phyloP scores from a whole-genome alignment of 805 yeast species.

The Sugiyamaella qingdaonensis region DNA sequence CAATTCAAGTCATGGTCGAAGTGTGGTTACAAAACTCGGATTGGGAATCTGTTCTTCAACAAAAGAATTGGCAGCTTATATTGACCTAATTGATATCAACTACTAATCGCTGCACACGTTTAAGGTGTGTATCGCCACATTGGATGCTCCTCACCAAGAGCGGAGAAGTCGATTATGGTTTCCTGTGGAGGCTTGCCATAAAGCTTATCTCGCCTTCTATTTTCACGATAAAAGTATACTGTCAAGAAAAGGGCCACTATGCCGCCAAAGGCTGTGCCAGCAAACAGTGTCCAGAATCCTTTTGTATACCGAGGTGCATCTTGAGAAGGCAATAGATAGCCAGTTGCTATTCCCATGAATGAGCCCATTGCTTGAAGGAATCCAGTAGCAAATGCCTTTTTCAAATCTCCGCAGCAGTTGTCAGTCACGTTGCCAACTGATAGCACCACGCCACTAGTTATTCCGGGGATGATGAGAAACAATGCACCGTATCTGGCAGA shows the following conservation, averaged over 20 bases:
- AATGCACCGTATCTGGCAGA: constrained; percentile 11
- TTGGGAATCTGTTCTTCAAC: not conserved
- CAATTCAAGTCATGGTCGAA: not conserved
- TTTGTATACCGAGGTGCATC: constrained; percentile 10
- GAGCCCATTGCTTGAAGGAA: constrained; percentile 12
- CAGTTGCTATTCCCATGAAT: constrained; percentile 14
- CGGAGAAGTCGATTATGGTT: constrained; percentile 11
- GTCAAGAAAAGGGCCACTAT: constrained; percentile 6
- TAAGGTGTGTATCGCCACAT: constrained; percentile 10
- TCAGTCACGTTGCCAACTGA: constrained; percentile 11
- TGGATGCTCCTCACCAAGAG: constrained; percentile 10
- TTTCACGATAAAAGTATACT: constrained; percentile 2
- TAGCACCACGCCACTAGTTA: constrained; percentile 6
- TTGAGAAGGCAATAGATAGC: constrained; percentile 9
- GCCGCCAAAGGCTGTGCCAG: constrained; percentile 10
- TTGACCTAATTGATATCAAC: not conserved
- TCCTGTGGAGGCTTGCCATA: constrained; percentile 11
- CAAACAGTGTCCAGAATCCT: constrained; percentile 12
- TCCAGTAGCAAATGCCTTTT: constrained; percentile 12
- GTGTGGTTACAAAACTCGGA: not conserved
- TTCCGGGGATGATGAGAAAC: constrained; percentile 11
- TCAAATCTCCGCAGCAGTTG: constrained; percentile 13
- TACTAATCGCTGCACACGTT: not conserved
- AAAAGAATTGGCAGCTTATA: constrained; percentile 1
- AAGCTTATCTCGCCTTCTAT: not conserved